Percentiles rank a stretch among this genome's conserved stretches.
phyloP scores from a whole-genome alignment of 1,284 basidiomycete species.

The Anthracocystis panici-leucophaei region DNA sequence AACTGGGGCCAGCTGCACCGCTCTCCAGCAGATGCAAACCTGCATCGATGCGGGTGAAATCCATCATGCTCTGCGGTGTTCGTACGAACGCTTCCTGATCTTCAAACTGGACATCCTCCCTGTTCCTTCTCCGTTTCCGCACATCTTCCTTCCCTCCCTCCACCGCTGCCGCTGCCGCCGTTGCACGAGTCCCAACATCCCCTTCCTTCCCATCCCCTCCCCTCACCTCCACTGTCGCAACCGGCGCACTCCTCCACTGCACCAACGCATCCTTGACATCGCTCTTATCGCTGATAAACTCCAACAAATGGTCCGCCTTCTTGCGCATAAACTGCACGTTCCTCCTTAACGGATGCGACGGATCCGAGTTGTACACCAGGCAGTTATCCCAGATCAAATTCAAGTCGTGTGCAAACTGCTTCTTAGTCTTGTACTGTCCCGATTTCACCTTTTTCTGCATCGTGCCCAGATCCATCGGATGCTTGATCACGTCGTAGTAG shows the following conservation, averaged over 20 bases:
- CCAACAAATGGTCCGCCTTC: constrained; percentile 75
- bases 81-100: constrained; percentile 78
- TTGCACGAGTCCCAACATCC: background rate
- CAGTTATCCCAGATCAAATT: constrained; percentile 98
- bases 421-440: constrained; percentile 88
- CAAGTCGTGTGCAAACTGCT: constrained; percentile 91
- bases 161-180: background rate
- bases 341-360: constrained; percentile 70
- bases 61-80: constrained; percentile 80
- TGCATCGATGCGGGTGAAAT: constrained; percentile 52
- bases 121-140: constrained; percentile 12
- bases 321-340: constrained; percentile 66
- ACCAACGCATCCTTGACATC: constrained; percentile 72
- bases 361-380: constrained; percentile 87
- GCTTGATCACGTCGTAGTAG: constrained; percentile 67
- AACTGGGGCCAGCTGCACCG: constrained; percentile 29
- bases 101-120: constrained; percentile 60
- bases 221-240: background rate
- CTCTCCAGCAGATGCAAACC: constrained; percentile 15
- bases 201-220: background rate
- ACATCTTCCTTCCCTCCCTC: constrained; percentile 5
- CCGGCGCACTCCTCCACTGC: constrained; percentile 53
- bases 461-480: constrained; percentile 87
- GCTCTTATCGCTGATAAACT: constrained; percentile 87
- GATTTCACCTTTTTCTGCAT: constrained; percentile 92